Conservation (phyloP, 1,284 basidiomycete species). For the Sporisorium exsertum region DNA sequence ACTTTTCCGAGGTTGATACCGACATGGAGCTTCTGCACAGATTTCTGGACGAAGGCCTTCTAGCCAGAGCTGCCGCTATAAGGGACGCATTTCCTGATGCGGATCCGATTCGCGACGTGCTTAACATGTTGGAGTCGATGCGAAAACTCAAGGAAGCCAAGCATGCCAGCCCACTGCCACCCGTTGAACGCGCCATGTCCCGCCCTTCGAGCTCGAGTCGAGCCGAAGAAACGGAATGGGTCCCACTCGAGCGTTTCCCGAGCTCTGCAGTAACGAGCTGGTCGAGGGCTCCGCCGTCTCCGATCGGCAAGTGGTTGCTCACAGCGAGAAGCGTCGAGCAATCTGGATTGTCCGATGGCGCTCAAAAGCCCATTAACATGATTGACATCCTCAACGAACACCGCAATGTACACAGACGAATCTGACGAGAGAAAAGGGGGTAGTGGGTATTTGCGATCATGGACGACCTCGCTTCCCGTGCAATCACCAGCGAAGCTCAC, state of each 20-base stretch:
- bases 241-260: constrained; percentile 10
- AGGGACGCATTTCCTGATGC: not conserved
- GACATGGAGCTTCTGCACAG: constrained; percentile 18
- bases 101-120: constrained; percentile 6
- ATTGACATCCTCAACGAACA: constrained; percentile 13
- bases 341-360: not conserved
- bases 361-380: constrained; percentile 10
- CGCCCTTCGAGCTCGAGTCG: not conserved
- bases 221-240: constrained; percentile 10
- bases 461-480: not conserved
- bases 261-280: constrained; percentile 1
- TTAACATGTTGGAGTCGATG: constrained; percentile 10
- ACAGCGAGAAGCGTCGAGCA: not conserved
- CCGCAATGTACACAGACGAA: not conserved
- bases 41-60: constrained; percentile 10
- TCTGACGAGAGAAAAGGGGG: not conserved
- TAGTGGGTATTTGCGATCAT: not conserved
- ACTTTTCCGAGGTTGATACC: constrained; percentile 7
- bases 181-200: not conserved
- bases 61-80: constrained; percentile 4
- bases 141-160: constrained; percentile 3
- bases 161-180: not conserved
- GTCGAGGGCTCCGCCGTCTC: not conserved
- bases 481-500: not conserved
- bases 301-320: not conserved